A percentile compares a stretch with the other conserved stretches of the same genome.
phyloP scores from a whole-genome alignment of 2,329 filamentous ascomycete species.

The Setomelanomma holmii region DNA sequence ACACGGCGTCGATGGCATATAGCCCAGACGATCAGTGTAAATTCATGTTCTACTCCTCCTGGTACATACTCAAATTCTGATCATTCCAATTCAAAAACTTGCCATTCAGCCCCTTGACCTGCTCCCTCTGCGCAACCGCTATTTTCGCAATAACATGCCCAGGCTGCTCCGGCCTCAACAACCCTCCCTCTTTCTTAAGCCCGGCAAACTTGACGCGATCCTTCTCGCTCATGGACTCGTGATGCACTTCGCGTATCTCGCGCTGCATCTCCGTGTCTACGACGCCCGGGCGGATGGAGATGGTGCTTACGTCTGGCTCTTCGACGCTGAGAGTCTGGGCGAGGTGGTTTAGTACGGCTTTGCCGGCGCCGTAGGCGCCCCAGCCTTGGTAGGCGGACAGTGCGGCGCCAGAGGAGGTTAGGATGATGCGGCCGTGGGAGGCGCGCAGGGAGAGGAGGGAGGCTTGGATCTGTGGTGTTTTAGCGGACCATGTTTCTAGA shows the following conservation, averaged over 20 bases:
- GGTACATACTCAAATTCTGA: constrained; percentile 31
- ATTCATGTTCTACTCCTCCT: constrained; percentile 25
- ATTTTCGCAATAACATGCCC: constrained; percentile 86
- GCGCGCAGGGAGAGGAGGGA: constrained; percentile 73
- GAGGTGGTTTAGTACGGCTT: constrained; percentile 84
- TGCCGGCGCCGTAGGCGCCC: constrained; percentile 82
- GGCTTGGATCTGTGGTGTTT: constrained; percentile 66
- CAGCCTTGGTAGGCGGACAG: constrained; percentile 71
- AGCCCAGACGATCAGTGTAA: background rate
- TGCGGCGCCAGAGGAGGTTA: constrained; percentile 82
- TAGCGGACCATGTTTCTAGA: background rate
- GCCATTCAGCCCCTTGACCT: constrained; percentile 73
- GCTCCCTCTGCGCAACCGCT: constrained; percentile 65
- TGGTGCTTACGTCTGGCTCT: constrained; percentile 75
- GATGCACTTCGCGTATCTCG: constrained; percentile 77
- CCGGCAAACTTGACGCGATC: constrained; percentile 71
- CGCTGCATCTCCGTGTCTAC: constrained; percentile 91
- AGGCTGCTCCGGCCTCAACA: constrained; percentile 83
- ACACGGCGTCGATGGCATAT: constrained; percentile 4
- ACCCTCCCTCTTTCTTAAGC: constrained; percentile 71
- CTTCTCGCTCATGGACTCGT: constrained; percentile 63
- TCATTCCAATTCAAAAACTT: constrained; percentile 67
- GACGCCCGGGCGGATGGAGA: constrained; percentile 79
- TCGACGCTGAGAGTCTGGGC: constrained; percentile 75
- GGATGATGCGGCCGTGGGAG: constrained; percentile 73